Percentiles rank a stretch among this genome's conserved stretches.
These are phyloP conservation scores for Carnegiea gigantea DNA, from an alignment of 179 eudicot genomes.

Conservation along the genomic window DNA sequence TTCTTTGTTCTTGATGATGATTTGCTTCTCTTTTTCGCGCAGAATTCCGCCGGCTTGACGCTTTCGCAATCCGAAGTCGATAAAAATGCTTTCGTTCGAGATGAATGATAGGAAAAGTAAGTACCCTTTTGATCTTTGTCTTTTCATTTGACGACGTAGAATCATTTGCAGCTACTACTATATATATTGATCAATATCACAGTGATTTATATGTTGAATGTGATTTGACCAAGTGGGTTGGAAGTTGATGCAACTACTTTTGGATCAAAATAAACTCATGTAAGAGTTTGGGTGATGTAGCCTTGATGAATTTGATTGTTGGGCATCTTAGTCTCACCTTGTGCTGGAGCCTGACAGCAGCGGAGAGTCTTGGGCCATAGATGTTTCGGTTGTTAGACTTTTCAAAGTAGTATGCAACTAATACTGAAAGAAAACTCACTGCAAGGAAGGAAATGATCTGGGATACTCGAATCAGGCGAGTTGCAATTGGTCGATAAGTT, in stretches of 20 bases:
- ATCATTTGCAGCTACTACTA: background rate
- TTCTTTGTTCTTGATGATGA: background rate
- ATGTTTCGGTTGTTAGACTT: background rate
- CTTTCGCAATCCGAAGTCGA: conserved; percentile 18
- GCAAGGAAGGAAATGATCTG: too few relatives aligned
- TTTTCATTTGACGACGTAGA: background rate
- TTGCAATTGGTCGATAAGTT: too few relatives aligned
- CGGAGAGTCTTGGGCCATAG: background rate
- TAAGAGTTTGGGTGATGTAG: too few relatives aligned
- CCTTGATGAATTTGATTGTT: too few relatives aligned
- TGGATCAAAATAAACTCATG: background rate
- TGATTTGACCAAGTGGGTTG: background rate
- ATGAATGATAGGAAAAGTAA: conserved; percentile 62
- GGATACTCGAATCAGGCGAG: too few relatives aligned
- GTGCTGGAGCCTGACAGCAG: background rate
- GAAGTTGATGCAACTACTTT: too few relatives aligned
- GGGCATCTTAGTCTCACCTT: background rate
- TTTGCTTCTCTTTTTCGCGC: background rate
- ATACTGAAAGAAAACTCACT: too few relatives aligned
- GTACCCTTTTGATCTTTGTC: background rate
- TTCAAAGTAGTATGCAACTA: too few relatives aligned
- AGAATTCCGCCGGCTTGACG: conserved; percentile 1
- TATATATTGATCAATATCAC: background rate
- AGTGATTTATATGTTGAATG: background rate
- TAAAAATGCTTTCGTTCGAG: conserved; percentile 53